Evolutionary conservation across 345 rosid genomes (phyloP).

Genomic region (Pugionium dolabratum): DNA sequence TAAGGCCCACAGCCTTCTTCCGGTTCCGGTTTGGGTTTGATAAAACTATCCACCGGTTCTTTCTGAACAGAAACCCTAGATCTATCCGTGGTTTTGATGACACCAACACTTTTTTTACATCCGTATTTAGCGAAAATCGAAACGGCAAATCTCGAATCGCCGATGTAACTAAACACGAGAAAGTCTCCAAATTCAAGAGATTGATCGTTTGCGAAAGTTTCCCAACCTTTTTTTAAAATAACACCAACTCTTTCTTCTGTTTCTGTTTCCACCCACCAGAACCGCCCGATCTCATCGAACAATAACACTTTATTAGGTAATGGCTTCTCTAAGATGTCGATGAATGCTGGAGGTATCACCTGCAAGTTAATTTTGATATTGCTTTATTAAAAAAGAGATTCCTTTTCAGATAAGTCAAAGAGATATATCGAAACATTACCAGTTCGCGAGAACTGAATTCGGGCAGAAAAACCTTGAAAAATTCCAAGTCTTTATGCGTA

Average conservation of each 20-base stretch:
- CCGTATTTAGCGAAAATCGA: conserved; percentile 32
- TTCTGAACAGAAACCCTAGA: conserved; percentile 33
- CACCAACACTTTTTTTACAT: conserved; percentile 15
- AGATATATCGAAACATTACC: conserved; percentile 24
- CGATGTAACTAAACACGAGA: conserved; percentile 27
- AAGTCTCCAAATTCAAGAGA: conserved; percentile 39
- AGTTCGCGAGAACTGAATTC: conserved; percentile 29
- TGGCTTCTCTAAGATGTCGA: conserved; percentile 27
- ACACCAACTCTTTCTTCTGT: conserved; percentile 30
- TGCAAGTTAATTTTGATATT: background rate
- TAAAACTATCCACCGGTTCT: conserved; percentile 9
- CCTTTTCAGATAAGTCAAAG: background rate
- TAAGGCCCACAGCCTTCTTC: background rate
- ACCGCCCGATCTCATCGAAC: conserved; percentile 35
- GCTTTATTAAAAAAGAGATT: too few relatives aligned
- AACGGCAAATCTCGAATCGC: conserved; percentile 24
- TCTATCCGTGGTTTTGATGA: conserved; percentile 11
- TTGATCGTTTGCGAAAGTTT: conserved; percentile 8
- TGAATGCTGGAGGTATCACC: conserved; percentile 41
- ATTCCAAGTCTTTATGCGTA: conserved; percentile 21
- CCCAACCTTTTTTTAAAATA: conserved; percentile 33
- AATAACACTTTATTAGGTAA: conserved; percentile 17
- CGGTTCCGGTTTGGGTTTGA: conserved; percentile 18
- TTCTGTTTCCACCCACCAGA: conserved; percentile 25
- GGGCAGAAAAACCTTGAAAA: conserved; percentile 42